Evolutionary conservation across 1,284 basidiomycete species (phyloP), one percentile per base, ranked within the genome.

Genomic region (Takashimella koratensis): DNA sequence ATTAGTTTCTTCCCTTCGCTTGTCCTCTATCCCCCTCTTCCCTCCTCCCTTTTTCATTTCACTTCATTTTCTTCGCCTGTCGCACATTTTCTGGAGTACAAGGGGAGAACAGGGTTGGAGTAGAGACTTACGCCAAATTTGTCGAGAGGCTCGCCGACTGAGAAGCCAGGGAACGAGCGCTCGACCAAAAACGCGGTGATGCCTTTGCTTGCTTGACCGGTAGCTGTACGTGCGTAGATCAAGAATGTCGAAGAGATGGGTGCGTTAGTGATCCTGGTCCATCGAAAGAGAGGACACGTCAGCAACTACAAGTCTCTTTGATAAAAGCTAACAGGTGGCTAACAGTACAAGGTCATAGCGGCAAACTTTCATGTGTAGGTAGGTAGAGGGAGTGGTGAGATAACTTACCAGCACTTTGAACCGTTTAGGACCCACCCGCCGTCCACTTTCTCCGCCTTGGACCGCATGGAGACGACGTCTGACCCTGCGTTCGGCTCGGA

Each of bases 241-340:
- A 97, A 86, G 24, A 96, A 81, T 0, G 91, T 96, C 11, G 86
- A 88, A 2, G 94, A 89, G 23, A 86, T 79, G 1, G 93, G 90
- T 3, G 92, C 91, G 71, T 98, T 98, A 25, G 94, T 97, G 71
- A 97, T 97, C 90, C 90, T 90, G 58, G n/a, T n/a, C n/a, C n/a
- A n/a, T n/a, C n/a, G n/a, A n/a, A n/a, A n/a, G 13, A 41, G 13
- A 30, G 5, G 6, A 39, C 5, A 16, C 16, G 23, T 54, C 36
- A 51, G 48, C 43, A 27, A 46, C 25, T 26, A 19, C 24, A 6
- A 27, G 24, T 6, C 19, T 13, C 23, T n/a, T n/a, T n/a, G n/a
- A n/a, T n/a, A n/a, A n/a, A n/a, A n/a, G n/a, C n/a, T n/a, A n/a
- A n/a, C n/a, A n/a, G n/a, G n/a, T n/a, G n/a, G n/a, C n/a, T n/a